Conservation (phyloP, 176 grass and related monocot genomes). For the Thalia dealbata region DNA sequence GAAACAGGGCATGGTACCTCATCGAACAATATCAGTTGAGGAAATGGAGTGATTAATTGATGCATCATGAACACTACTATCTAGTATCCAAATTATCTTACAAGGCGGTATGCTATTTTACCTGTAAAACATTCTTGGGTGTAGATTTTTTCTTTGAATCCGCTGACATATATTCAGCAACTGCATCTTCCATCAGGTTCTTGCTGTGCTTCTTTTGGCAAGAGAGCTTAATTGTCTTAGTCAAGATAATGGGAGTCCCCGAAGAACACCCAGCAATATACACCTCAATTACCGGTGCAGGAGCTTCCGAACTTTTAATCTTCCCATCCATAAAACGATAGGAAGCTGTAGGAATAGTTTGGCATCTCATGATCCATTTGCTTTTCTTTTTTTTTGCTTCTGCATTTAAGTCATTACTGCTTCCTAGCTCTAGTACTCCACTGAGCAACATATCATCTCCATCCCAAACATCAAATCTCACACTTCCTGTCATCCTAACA, state of each 20-base stretch:
- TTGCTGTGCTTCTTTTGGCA: background rate
- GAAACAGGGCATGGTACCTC: background rate
- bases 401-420: background rate
- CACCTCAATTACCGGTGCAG: slow-evolving; percentile 58
- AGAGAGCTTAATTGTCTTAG: slow-evolving; percentile 10
- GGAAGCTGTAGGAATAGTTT: slow-evolving; percentile 18
- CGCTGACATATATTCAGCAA: background rate
- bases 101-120: background rate
- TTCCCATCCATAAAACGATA: slow-evolving; percentile 59
- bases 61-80: background rate
- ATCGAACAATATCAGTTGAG: background rate
- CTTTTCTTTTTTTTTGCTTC: slow-evolving; percentile 1
- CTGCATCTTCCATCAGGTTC: background rate
- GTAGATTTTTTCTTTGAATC: background rate
- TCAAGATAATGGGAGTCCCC: slow-evolving; percentile 17
- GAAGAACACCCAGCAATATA: slow-evolving; percentile 29
- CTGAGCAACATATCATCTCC: slow-evolving; percentile 35
- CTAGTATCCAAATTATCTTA: too few relatives aligned
- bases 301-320: slow-evolving; percentile 32
- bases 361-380: slow-evolving; percentile 59
- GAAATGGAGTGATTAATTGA: background rate
- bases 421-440: slow-evolving; percentile 47
- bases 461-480: slow-evolving; percentile 56
- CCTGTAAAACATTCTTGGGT: slow-evolving; percentile 1
- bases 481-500: slow-evolving; percentile 46